Evolutionary conservation across 2,329 filamentous ascomycete genomes (phyloP).

Genomic region (Hysterium pulicare): DNA sequence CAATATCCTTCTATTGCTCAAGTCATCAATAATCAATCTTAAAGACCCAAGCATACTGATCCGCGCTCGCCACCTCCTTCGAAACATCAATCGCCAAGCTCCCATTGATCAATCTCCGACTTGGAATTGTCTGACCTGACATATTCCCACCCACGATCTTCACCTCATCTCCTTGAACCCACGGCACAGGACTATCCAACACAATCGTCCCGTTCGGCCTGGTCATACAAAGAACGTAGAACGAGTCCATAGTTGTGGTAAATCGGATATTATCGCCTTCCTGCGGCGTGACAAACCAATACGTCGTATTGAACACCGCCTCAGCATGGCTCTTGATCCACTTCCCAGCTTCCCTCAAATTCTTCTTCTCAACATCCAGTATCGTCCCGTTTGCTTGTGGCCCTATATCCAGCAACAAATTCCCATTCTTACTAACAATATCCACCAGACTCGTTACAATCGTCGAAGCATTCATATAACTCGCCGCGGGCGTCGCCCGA

Average conservation of each 20-base stretch:
- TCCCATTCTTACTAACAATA: constrained; percentile 55
- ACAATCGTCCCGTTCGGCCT: constrained; percentile 27
- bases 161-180: constrained; percentile 46
- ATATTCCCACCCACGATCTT: constrained; percentile 39
- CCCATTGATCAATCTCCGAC: constrained; percentile 16
- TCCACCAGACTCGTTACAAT: constrained; percentile 51
- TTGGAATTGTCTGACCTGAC: constrained; percentile 17
- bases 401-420: constrained; percentile 56
- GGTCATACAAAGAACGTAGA: constrained; percentile 45
- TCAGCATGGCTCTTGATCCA: constrained; percentile 56
- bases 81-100: constrained; percentile 19
- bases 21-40: constrained; percentile 17
- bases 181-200: constrained; percentile 46
- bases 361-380: constrained; percentile 45
- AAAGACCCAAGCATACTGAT: constrained; percentile 14
- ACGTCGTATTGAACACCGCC: constrained; percentile 57
- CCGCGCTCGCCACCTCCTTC: constrained; percentile 15
- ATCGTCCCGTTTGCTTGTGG: constrained; percentile 56
- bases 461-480: constrained; percentile 52
- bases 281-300: constrained; percentile 49
- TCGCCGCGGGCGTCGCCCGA: constrained; percentile 47
- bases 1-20: no score
- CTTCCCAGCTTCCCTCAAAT: constrained; percentile 49
- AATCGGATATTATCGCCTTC: constrained; percentile 49
- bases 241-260: constrained; percentile 51